Base-by-base conservation (phyloP, 768 basidiomycete genomes). In the Mycena polygramma region DNA sequence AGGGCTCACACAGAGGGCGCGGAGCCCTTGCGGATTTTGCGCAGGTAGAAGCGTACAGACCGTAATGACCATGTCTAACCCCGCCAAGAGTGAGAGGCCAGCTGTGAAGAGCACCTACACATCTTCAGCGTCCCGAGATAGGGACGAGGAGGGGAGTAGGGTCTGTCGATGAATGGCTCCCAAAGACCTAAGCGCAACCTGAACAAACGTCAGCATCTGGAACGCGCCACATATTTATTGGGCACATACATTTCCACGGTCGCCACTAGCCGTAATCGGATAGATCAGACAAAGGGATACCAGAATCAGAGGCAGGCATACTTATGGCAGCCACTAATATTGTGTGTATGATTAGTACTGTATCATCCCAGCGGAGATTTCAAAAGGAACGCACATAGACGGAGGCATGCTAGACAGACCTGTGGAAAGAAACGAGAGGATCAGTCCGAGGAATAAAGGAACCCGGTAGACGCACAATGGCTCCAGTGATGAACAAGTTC, bases 81-180 rank as follows among this genome's bases (percentile, higher is more conserved):
- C 77, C 11, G 82, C 79, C 2, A 84, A 85, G 51, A 85, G 75
- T 1, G 81, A 78, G 7, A 85, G 79, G 7, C 84, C 84, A 11
- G 81, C 75, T 15, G 84, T 85, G 55, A 85, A 85, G 11, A 85
- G 63, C 79, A 82, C 83, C 84, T 85, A 45, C 6, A n/a, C 2
- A 9, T 24, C 10, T 20, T 41, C 37, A 57, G n/a, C 35, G 20
- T 37, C 5, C 30, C 11, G 26, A n/a, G n/a, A 36, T 36, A 9
- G n/a, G 19, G 36, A 36, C 20, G 36, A 24, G 7, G 52, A 54
- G 3, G 6, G 37, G 77, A 76, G 45, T 77, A 78, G 14, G 52
- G 26, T 5, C 59, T 71, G 39, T n/a, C n/a, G 45, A 69, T 69
- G 5, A 78, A 41, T 36, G 62, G n/a, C 64, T 45, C 41, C 68